A percentile compares a stretch with the other conserved stretches of the same genome.
These are phyloP conservation scores for Rhinocladiella mackenziei DNA, from an alignment of 2,329 filamentous ascomycete species.

Conservation along the genomic window DNA sequence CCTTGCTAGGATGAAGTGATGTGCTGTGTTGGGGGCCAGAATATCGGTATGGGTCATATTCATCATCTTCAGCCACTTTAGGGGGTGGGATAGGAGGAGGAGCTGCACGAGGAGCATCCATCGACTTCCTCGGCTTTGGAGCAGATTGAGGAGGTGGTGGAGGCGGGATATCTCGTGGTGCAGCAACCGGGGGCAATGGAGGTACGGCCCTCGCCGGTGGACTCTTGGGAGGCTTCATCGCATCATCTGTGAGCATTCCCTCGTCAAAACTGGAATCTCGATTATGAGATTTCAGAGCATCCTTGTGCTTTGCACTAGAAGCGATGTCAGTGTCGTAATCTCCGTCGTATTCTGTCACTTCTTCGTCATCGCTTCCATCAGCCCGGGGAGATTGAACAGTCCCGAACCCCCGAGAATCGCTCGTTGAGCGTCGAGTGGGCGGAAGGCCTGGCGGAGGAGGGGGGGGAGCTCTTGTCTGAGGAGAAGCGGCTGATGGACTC, in stretches of 20 bases:
- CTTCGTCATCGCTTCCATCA: slow-evolving; percentile 65
- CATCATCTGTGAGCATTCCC: slow-evolving; percentile 54
- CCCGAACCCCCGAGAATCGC: slow-evolving; percentile 45
- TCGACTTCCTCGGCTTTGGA: slow-evolving; percentile 57
- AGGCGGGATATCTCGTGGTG: slow-evolving; percentile 57
- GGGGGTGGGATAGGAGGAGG: slow-evolving; percentile 59
- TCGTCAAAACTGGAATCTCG: slow-evolving; percentile 72
- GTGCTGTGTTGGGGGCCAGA: slow-evolving; percentile 35
- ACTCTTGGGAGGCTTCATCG: slow-evolving; percentile 46
- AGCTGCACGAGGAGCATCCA: slow-evolving; percentile 66
- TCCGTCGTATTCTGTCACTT: slow-evolving; percentile 90
- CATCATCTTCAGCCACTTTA: slow-evolving; percentile 46
- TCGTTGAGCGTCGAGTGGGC: slow-evolving; percentile 57
- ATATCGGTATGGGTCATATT: slow-evolving; percentile 53
- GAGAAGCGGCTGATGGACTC: slow-evolving; percentile 20
- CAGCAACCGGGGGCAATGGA: slow-evolving; percentile 54
- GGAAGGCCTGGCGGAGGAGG: slow-evolving; percentile 52
- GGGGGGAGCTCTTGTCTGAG: slow-evolving; percentile 61
- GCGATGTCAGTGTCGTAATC: slow-evolving; percentile 98
- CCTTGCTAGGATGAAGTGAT: slow-evolving; percentile 30
- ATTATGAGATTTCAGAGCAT: slow-evolving; percentile 78
- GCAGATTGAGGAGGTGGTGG: slow-evolving; percentile 64
- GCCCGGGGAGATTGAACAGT: slow-evolving; percentile 40
- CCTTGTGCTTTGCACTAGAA: slow-evolving; percentile 88
- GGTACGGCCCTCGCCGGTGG: slow-evolving; percentile 42